A percentile compares a stretch with the other conserved stretches of the same genome.
phyloP scores from a whole-genome alignment of 257 asterid genomes.

The Eucommia ulmoides region DNA sequence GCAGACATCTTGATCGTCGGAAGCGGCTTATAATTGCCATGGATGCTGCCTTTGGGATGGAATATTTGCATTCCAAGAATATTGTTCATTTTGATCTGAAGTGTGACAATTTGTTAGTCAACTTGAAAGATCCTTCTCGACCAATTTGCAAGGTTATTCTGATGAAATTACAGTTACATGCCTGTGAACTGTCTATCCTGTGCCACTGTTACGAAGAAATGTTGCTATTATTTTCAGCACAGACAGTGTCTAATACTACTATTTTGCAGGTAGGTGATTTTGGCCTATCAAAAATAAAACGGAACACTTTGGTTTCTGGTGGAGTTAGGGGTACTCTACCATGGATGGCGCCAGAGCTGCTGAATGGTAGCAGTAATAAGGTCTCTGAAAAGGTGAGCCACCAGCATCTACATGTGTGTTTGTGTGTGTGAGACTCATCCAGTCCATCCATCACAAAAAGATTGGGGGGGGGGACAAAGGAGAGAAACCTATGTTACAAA shows the following conservation, averaged over 20 bases:
- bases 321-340: conserved; percentile 96
- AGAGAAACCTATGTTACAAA: no score
- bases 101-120: conserved; percentile 85
- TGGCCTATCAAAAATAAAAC: conserved; percentile 79
- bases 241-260: no score
- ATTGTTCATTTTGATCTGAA: conserved; percentile 93
- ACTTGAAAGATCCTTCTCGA: conserved; percentile 79
- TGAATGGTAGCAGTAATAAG: conserved; percentile 67
- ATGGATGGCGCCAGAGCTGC: conserved; percentile 97
- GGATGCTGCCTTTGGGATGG: conserved; percentile 99
- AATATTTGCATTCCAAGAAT: conserved; percentile 86
- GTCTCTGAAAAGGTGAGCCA: conserved; percentile 92
- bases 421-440: no score
- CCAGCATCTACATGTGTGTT: no score
- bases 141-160: conserved; percentile 79
- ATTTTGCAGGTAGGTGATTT: conserved; percentile 79
- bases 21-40: conserved; percentile 76
- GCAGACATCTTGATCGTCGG: conserved; percentile 81
- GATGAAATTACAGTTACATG: no score
- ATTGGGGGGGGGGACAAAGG: no score
- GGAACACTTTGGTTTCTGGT: conserved; percentile 90
- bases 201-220: no score
- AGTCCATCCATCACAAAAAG: no score
- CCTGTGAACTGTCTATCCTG: no score
- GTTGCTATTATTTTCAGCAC: no score